phyloP scores from a whole-genome alignment of 495 filamentous ascomycete species.

The Pyrenula aspistea region DNA sequence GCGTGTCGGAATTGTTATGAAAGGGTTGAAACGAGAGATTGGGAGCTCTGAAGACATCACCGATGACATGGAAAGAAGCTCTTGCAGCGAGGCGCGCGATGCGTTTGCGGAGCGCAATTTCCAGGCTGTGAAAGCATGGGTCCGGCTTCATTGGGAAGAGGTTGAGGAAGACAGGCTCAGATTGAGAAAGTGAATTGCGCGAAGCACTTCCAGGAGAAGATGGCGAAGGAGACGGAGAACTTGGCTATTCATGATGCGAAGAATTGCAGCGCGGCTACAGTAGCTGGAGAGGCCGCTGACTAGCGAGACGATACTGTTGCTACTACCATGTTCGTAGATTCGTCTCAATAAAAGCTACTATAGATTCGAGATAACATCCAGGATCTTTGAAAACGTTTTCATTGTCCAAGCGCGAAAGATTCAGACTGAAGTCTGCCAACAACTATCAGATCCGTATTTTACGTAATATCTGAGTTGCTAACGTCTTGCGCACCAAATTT shows the following conservation, averaged over 20 bases:
- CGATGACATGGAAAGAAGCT: background rate
- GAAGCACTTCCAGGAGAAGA: background rate
- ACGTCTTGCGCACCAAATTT: no score
- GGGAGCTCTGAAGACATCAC: background rate
- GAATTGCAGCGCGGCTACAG: background rate
- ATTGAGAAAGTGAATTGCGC: background rate
- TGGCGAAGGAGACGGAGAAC: background rate
- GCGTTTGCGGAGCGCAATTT: background rate
- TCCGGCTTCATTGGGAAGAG: background rate
- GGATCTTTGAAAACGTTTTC: no score
- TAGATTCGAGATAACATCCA: no score
- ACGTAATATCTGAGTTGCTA: no score
- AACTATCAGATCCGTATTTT: no score
- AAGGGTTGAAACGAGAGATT: background rate
- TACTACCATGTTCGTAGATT: no score
- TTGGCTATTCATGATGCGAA: background rate
- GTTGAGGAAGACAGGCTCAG: background rate
- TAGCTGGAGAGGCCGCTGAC: no score
- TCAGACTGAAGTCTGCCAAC: no score
- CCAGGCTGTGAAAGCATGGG: background rate
- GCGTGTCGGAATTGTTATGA: background rate
- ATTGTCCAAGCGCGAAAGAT: no score
- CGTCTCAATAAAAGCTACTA: no score
- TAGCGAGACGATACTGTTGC: no score
- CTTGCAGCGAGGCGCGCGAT: background rate